Evolutionary conservation across 306 rosid species (phyloP), one percentile per base, ranked within the genome.

Genomic region (Carpinus viminea): DNA sequence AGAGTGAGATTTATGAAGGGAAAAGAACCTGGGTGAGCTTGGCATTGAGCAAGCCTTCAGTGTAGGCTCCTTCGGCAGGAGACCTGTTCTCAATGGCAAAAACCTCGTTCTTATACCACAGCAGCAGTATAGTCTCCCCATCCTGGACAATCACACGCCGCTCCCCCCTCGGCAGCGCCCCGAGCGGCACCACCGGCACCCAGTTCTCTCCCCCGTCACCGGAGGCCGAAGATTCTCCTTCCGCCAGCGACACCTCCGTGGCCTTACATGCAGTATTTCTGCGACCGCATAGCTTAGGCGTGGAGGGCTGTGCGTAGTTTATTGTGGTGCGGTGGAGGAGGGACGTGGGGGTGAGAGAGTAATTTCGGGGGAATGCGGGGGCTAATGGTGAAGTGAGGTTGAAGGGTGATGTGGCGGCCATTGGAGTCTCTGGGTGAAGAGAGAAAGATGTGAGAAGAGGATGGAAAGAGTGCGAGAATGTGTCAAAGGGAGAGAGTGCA

Each of bases 11-110:
- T 3, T 7, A 7, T 18, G 15, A 4, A 31, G 18, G 5, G 3
- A 12, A 5, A 2, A 4, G 8, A 75, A 87, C 98, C 93, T 92
- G 88, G 12, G 98, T 94, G 81, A 94, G 98, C 78, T 94, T 94
- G 38, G 97, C 98, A 84, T 94, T 94, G 77, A 89, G 72, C 83
- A 94, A 86, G 7, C 98, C 98, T 78, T 94, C 98, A 12, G 78
- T 84, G 15, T 94, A 94, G 31, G 98, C 98, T 15, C 98, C 98
- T 86, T 94, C 98, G 59, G 98, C 98, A 77, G 98, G 98, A 34
- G 98, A 94, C 71, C 92, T 71, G 45, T 94, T 94, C 80, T 94
- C 98, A 66, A 92, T 91, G 4, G 98, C 98, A 26, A 77, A 92
- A 12, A 94, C 87, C 83, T 80, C 68, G 38, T 94, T 88, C 70